phyloP scores from a whole-genome alignment of 139 green algal genomes.

The Coccomyxa sp. region DNA sequence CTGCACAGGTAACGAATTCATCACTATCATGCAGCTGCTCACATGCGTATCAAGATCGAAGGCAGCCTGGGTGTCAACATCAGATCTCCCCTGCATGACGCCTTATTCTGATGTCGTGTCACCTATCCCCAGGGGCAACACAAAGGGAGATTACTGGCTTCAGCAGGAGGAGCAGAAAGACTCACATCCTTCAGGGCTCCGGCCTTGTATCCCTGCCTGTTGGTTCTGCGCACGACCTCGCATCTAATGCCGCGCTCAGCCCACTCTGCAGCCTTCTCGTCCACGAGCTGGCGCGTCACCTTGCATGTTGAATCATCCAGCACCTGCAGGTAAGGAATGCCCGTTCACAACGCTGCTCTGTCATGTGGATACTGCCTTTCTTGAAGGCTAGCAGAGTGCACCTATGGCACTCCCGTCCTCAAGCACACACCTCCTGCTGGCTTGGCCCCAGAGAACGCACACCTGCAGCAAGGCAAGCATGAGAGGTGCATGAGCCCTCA shows the following conservation, averaged over 20 bases:
- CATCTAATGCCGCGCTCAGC: constrained; percentile 61
- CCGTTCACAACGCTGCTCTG: background rate
- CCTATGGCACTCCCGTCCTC: too few relatives aligned
- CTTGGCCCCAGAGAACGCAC: too few relatives aligned
- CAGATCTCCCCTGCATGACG: too few relatives aligned
- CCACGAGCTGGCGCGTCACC: constrained; percentile 61
- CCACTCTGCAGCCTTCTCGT: constrained; percentile 68
- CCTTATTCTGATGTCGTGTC: too few relatives aligned
- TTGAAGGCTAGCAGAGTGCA: too few relatives aligned
- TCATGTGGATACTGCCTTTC: background rate
- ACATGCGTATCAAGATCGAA: too few relatives aligned
- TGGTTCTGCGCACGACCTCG: constrained; percentile 55
- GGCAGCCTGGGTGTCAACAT: too few relatives aligned
- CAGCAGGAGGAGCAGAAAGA: background rate
- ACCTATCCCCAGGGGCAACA: background rate
- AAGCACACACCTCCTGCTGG: too few relatives aligned
- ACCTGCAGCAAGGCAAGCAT: too few relatives aligned
- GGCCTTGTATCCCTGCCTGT: constrained; percentile 82
- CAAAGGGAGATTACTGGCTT: background rate
- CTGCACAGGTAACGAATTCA: too few relatives aligned
- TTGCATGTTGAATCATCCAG: constrained; percentile 82
- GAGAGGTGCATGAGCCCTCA: too few relatives aligned
- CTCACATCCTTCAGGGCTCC: constrained; percentile 75
- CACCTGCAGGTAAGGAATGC: constrained; percentile 42
- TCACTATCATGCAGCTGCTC: too few relatives aligned